Conservation (phyloP, 2,329 filamentous ascomycete genomes). For the Massarina eburnea region DNA sequence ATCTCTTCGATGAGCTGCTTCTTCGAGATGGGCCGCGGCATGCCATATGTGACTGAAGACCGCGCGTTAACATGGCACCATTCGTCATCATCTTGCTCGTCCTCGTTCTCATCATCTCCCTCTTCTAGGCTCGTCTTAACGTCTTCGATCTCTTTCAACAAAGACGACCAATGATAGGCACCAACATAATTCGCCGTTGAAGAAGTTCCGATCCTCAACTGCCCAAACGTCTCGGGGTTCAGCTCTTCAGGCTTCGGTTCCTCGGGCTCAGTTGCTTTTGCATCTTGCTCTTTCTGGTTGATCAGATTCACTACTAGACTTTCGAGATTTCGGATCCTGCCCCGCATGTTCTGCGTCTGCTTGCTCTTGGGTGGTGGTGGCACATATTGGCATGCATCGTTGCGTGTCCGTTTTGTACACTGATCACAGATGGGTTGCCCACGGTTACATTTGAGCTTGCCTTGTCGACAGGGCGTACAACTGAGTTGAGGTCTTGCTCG, state of each 20-base stretch:
- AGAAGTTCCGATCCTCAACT: slow-evolving; percentile 18
- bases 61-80: slow-evolving; percentile 19
- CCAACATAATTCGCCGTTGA: slow-evolving; percentile 23
- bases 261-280: not conserved
- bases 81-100: slow-evolving; percentile 19
- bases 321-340: slow-evolving; percentile 31
- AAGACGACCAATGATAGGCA: slow-evolving; percentile 26
- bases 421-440: slow-evolving; percentile 33
- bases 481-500: slow-evolving; percentile 27
- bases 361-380: slow-evolving; percentile 25
- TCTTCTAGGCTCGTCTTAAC: slow-evolving; percentile 28
- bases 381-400: slow-evolving; percentile 25
- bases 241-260: slow-evolving; percentile 5
- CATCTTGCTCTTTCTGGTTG: slow-evolving; percentile 27
- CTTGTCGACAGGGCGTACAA: slow-evolving; percentile 30
- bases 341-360: slow-evolving; percentile 33
- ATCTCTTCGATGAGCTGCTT: slow-evolving; percentile 22
- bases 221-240: slow-evolving; percentile 18
- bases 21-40: slow-evolving; percentile 22
- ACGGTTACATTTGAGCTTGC: slow-evolving; percentile 33
- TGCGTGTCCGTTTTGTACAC: slow-evolving; percentile 26
- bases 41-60: slow-evolving; percentile 23
- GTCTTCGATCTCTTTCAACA: slow-evolving; percentile 32
- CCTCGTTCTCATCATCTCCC: slow-evolving; percentile 15
- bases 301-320: slow-evolving; percentile 31